Evolutionary conservation across 2,329 filamentous ascomycete genomes (phyloP).

Genomic region (Massarina eburnea): DNA sequence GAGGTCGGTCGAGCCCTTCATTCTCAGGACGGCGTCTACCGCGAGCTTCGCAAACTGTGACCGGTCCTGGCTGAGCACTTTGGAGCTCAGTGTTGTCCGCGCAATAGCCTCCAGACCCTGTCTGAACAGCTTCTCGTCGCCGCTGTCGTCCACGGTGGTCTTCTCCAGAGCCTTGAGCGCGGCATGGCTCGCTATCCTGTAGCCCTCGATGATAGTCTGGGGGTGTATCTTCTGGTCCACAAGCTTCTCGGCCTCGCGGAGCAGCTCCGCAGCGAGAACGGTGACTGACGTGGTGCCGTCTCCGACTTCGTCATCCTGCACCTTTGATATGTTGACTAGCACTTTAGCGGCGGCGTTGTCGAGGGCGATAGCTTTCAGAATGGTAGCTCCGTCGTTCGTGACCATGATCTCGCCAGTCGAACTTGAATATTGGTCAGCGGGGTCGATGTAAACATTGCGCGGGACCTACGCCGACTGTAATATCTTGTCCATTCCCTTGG

Average conservation of each 20-base stretch:
- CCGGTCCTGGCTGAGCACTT: constrained; percentile 91
- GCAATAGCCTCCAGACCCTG: constrained; percentile 89
- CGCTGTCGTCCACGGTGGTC: constrained; percentile 86
- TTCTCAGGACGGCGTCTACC: constrained; percentile 84
- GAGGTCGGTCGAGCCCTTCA: constrained; percentile 88
- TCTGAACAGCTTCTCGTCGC: constrained; percentile 78
- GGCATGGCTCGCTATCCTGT: constrained; percentile 91
- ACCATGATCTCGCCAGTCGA: constrained; percentile 98
- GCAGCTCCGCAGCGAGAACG: constrained; percentile 89
- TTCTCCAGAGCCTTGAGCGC: constrained; percentile 82
- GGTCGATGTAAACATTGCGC: constrained; percentile 7
- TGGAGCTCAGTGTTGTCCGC: constrained; percentile 93
- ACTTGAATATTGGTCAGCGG: constrained; percentile 49
- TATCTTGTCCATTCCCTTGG: constrained; percentile 99
- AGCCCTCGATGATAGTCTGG: constrained; percentile 98
- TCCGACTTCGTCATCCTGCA: constrained; percentile 97
- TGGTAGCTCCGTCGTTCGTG: constrained; percentile 97
- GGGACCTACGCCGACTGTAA: constrained; percentile 82
- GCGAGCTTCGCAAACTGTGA: constrained; percentile 89
- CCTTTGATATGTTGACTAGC: constrained; percentile 98
- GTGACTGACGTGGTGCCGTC: constrained; percentile 98
- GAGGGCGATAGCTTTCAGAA: constrained; percentile 95
- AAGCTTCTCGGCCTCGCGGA: constrained; percentile 94
- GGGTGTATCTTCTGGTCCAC: constrained; percentile 99
- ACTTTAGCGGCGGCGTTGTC: constrained; percentile 99